A percentile compares a stretch with the other conserved stretches of the same genome.
Evolutionary conservation across 2,329 filamentous ascomycete species (phyloP).

Genomic region (Colletotrichum lindemuthianum): DNA sequence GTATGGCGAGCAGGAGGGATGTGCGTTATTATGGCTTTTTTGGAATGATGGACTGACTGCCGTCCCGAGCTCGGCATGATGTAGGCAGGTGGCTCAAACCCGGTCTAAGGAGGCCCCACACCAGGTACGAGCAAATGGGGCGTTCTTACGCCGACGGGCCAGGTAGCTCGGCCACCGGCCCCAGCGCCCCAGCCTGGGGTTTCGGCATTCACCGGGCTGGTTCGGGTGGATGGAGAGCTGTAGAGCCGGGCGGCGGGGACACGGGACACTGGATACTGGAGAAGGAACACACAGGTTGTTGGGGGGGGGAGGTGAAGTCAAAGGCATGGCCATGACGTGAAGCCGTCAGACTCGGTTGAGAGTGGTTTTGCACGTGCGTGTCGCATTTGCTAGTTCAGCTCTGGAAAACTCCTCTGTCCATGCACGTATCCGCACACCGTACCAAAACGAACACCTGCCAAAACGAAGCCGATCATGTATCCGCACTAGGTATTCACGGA

Average conservation of each 20-base stretch:
- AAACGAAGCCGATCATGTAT: no score
- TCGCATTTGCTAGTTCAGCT: neutral
- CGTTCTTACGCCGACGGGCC: neutral
- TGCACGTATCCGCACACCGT: no score
- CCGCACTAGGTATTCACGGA: no score
- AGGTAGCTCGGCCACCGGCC: conserved; percentile 11
- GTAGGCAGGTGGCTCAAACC: conserved; percentile 24
- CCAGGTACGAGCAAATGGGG: conserved; percentile 19
- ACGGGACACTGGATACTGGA: conserved; percentile 9
- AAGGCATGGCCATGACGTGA: conserved; percentile 6
- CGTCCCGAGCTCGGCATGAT: conserved; percentile 35
- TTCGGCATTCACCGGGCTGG: conserved; percentile 48
- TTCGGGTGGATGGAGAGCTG: conserved; percentile 46
- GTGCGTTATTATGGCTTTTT: no score
- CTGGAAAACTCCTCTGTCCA: neutral
- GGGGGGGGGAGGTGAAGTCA: conserved; percentile 9
- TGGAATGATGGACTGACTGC: conserved; percentile 7
- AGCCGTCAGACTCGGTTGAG: neutral
- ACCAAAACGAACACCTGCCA: no score
- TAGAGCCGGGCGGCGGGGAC: conserved; percentile 35
- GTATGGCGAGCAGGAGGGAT: neutral
- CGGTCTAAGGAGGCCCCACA: conserved; percentile 2
- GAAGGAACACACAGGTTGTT: neutral
- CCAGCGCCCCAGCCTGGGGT: conserved; percentile 10
- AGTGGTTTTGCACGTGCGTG: conserved; percentile 33